Conservation (phyloP, 2,329 filamentous ascomycete genomes). For the Cladophialophora bantiana region DNA sequence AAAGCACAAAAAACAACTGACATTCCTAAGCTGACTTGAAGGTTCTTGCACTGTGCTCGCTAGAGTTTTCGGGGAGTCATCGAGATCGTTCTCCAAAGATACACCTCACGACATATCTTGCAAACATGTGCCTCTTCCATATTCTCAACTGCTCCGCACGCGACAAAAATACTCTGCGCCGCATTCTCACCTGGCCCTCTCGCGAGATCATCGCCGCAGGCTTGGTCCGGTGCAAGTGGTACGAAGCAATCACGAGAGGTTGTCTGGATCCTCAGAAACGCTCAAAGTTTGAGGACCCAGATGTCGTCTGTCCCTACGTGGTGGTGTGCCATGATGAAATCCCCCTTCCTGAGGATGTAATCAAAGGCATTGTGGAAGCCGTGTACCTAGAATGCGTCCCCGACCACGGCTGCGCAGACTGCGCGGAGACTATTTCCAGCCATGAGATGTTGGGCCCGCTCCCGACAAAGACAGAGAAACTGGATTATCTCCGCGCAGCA, state of each 20-base stretch:
- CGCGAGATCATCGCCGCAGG: not conserved
- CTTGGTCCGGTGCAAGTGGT: constrained; percentile 18
- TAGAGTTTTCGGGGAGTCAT: not conserved
- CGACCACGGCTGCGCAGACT: constrained; percentile 22
- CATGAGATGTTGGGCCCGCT: not conserved
- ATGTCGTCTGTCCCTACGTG: constrained; percentile 21
- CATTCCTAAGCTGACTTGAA: not conserved
- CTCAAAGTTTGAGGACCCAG: not conserved
- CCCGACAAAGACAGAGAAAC: constrained; percentile 1
- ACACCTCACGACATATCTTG: not conserved
- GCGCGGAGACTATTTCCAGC: not conserved
- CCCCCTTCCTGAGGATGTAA: not conserved
- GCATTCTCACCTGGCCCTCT: not conserved
- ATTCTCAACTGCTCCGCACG: constrained; percentile 7
- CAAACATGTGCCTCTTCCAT: constrained; percentile 20
- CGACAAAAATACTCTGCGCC: not conserved
- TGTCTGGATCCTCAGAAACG: no score
- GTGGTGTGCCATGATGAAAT: constrained; percentile 18
- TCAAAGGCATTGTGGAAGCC: not conserved
- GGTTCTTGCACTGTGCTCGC: not conserved
- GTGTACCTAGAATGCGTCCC: constrained; percentile 8
- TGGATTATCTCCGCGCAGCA: not conserved
- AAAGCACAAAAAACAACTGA: not conserved
- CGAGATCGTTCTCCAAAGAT: not conserved
- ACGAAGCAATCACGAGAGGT: constrained; percentile 5